phyloP scores from a whole-genome alignment of 2,329 filamentous ascomycete genomes.

The Ceratocystis huliohia region DNA sequence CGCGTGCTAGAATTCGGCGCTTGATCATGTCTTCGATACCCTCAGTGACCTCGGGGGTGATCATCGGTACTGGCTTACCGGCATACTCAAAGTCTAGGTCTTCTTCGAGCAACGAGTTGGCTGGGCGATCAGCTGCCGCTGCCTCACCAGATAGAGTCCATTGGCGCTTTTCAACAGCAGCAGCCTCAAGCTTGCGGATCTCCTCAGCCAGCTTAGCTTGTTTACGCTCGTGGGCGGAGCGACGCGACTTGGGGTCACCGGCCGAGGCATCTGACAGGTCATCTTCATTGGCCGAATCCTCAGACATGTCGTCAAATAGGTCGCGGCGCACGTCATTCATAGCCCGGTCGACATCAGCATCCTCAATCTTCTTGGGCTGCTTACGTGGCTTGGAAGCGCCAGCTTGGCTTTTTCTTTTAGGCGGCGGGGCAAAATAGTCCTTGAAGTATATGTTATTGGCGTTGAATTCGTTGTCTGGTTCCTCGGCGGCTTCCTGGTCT shows the following conservation, averaged over 20 bases:
- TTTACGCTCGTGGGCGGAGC: conserved; percentile 73
- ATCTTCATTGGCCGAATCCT: conserved; percentile 53
- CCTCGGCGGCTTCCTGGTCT: conserved; percentile 34
- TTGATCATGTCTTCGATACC: conserved; percentile 91
- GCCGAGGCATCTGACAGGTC: conserved; percentile 53
- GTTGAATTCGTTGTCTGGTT: conserved; percentile 46
- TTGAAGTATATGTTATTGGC: conserved; percentile 83
- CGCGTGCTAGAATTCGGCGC: conserved; percentile 71
- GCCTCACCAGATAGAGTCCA: conserved; percentile 90
- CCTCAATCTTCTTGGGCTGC: conserved; percentile 34
- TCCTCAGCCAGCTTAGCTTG: conserved; percentile 79
- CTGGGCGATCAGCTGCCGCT: conserved; percentile 62
- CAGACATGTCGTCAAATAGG: conserved; percentile 69
- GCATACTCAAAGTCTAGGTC: conserved; percentile 92
- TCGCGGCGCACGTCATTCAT: conserved; percentile 82
- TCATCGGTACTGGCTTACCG: conserved; percentile 87
- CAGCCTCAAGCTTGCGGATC: conserved; percentile 81
- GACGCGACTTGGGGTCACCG: conserved; percentile 57
- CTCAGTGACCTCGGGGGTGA: conserved; percentile 82
- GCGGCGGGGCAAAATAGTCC: conserved; percentile 84
- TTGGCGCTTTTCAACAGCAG: conserved; percentile 75
- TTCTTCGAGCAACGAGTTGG: conserved; percentile 87
- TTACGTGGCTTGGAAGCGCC: conserved; percentile 33
- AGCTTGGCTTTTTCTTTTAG: conserved; percentile 40
- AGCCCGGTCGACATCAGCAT: conserved; percentile 62